These are phyloP conservation scores for Cercospora zeae-maydis DNA, from an alignment of 2,329 filamentous ascomycete genomes.

Conservation along the genomic window DNA sequence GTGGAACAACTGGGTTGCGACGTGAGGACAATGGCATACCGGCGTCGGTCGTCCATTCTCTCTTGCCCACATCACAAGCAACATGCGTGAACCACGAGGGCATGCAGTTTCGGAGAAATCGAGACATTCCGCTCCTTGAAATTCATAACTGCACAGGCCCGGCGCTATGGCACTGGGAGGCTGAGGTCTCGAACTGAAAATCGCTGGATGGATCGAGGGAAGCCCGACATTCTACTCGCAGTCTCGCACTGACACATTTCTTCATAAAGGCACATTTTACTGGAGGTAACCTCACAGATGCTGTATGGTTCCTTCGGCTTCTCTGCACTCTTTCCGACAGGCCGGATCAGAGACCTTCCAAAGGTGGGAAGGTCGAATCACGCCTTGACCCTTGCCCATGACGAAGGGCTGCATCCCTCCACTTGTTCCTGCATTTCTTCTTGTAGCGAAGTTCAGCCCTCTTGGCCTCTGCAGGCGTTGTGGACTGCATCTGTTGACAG, in stretches of 20 bases:
- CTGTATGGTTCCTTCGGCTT: neutral
- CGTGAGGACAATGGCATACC: neutral
- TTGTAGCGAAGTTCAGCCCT: constrained; percentile 13
- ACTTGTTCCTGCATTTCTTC: constrained; percentile 14
- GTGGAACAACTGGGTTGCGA: neutral
- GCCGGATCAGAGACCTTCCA: neutral
- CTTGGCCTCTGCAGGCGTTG: constrained; percentile 5
- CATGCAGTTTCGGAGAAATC: neutral
- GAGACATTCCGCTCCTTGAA: neutral
- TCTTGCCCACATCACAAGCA: neutral
- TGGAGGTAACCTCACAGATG: neutral
- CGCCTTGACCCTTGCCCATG: constrained; percentile 7
- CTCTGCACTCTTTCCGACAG: neutral
- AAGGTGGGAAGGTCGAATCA: constrained; percentile 2
- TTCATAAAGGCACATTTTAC: neutral
- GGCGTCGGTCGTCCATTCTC: neutral
- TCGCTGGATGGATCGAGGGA: neutral
- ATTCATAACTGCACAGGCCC: neutral
- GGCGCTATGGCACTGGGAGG: neutral
- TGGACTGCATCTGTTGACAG: neutral
- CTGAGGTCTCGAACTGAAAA: neutral
- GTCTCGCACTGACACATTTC: neutral
- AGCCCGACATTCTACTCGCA: neutral
- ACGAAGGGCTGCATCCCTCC: constrained; percentile 8
- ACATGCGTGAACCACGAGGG: neutral